Evolutionary conservation across 164 flowering plant species (phyloP).

Genomic region (Sedum album): DNA sequence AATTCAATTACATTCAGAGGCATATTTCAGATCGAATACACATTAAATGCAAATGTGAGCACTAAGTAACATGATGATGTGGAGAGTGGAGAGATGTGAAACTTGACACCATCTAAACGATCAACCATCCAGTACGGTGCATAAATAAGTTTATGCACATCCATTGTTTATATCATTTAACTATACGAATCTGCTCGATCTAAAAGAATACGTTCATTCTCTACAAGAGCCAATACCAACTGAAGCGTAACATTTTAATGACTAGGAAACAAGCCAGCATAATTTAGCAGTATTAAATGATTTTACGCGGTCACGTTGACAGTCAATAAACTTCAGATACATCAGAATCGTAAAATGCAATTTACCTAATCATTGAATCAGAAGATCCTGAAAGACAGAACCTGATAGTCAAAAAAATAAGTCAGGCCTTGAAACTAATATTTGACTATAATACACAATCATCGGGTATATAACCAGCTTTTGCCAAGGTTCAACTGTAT

Average conservation of each 20-base stretch:
- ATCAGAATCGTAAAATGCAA: background rate
- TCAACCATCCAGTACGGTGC: background rate
- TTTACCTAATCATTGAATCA: conserved; percentile 96
- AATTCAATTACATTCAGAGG: background rate
- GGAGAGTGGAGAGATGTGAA: background rate
- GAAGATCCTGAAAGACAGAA: conserved; percentile 95
- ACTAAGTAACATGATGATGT: background rate
- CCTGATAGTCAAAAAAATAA: conserved; percentile 35
- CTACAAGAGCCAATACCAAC: background rate
- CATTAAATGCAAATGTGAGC: background rate
- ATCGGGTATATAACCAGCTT: no score
- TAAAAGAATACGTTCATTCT: background rate
- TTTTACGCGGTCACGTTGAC: background rate
- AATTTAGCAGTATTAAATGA: background rate
- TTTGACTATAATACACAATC: no score
- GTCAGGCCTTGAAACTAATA: no score
- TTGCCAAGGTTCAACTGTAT: no score
- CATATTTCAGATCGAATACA: background rate
- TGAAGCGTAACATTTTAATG: background rate
- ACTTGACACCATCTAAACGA: background rate
- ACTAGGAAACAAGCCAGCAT: background rate
- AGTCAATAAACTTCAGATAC: background rate
- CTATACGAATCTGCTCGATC: background rate
- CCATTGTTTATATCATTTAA: background rate
- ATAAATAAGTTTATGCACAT: background rate